Evolutionary conservation across 345 rosid genomes (phyloP).

Genomic region (Aquilaria malaccensis): DNA sequence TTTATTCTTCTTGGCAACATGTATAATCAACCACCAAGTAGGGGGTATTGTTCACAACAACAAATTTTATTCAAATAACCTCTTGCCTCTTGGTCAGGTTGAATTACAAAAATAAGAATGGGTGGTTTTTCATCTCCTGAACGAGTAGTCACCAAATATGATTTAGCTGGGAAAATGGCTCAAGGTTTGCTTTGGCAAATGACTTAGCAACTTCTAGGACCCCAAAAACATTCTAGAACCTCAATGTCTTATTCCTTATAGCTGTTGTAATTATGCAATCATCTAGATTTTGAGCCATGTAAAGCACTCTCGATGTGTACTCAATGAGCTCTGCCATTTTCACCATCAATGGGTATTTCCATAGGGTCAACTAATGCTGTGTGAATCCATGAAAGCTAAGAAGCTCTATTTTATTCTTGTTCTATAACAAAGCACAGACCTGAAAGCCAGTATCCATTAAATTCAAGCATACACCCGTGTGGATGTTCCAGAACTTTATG

Average conservation of each 20-base stretch:
- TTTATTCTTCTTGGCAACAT: too few relatives aligned
- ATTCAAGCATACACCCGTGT: conserved; percentile 46
- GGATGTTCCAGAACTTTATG: conserved; percentile 45
- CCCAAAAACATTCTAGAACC: conserved; percentile 63
- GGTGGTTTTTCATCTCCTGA: too few relatives aligned
- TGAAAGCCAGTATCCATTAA: conserved; percentile 42
- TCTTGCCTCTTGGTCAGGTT: too few relatives aligned
- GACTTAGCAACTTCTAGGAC: conserved; percentile 44
- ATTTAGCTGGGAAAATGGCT: conserved; percentile 37
- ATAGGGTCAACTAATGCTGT: conserved; percentile 36
- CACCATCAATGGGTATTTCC: conserved; percentile 50
- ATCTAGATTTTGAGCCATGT: conserved; percentile 55
- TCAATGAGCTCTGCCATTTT: conserved; percentile 41
- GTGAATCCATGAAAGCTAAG: conserved; percentile 48
- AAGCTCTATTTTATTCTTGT: conserved; percentile 41
- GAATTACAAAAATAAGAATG: too few relatives aligned
- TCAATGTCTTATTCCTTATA: conserved; percentile 51
- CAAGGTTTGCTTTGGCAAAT: conserved; percentile 32
- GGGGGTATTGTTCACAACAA: too few relatives aligned
- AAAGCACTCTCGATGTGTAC: conserved; percentile 45
- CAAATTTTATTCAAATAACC: too few relatives aligned
- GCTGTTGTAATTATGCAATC: conserved; percentile 62
- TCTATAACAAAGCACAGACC: conserved; percentile 44
- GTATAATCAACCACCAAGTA: too few relatives aligned
- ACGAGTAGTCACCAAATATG: conserved; percentile 31